Base-by-base conservation (phyloP, 108 stramenopile genomes). In the Cyclotella atomus region DNA sequence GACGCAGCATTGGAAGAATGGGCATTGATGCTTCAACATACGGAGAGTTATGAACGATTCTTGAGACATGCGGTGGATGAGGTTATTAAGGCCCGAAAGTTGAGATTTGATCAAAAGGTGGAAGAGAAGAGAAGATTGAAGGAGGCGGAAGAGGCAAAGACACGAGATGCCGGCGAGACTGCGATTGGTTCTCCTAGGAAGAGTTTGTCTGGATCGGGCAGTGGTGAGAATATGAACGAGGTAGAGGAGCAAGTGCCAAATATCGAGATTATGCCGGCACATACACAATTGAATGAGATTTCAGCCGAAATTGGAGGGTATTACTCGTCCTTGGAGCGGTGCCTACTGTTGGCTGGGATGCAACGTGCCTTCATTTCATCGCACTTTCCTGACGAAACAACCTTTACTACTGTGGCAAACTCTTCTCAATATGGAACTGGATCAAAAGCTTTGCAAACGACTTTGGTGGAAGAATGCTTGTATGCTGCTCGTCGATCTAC, bases 11-110 rank as follows among this genome's bases (percentile, higher is more conserved):
- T 97, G 91, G 94, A 97, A 67, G 96, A 95, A 84, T 85, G 88
- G 36, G 96, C 94, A 16, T 63, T 94, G 50, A 73, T 92, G 32
- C 76, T 95, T 81, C 96, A 97, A 76, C 93, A 95, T 75, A 91
- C 93, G 20, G 96, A 97, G 88, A 91, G 91, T 43, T 97, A 95
- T 75, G 88, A 88, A 64, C 81, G 96, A 20, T 97, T 97, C 73
- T 74, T 97, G 30, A 84, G 85, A 19, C 92, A 95, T 75, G 85
- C 92, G 8, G 88, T 87, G 21, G 70, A 79, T 21, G 92, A 95
- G 70, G 87, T 92, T 49, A 83, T 85, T 61, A 88, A 90, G 69
- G 92, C 91, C 16, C 65, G 92, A 67, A 74, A 80, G 21, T 30
- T 91, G 54, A 80, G 92, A 16, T 59, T 45, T 44, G 72, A 82